Evolutionary conservation across 2,329 filamentous ascomycete genomes (phyloP), one percentile per base, ranked within the genome.

Genomic region (Penicillium fuscoglaucum): DNA sequence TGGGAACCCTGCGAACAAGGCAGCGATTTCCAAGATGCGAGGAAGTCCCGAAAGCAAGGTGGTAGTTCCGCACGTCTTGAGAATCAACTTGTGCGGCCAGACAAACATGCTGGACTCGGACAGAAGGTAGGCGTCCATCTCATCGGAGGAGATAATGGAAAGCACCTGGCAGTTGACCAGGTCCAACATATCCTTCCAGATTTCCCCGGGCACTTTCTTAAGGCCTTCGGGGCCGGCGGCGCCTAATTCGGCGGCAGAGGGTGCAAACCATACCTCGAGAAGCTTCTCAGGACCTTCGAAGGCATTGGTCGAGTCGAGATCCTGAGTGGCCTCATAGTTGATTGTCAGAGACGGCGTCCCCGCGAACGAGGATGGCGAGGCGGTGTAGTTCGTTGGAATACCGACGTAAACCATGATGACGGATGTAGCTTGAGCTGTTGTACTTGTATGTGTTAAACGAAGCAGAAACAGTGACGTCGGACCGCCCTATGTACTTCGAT

Each of bases 61-160:
- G 15, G 95, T 99, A 26, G 95, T 99, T 60, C 95, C 95, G 71
- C 95, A 99, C 8, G 95, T 99, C 85, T 99, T 99, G 66, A 99
- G 82, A 61, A 99, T 96, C 64, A 99, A 85, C 83, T 99, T 99
- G 85, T 99, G 95, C n/a, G 93, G 92, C 77, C 96, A 99, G 68
- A 99, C 91, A 74, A 99, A 99, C 93, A 99, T 96, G 89, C 95
- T 98, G 41, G 95, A 98, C 80, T 99, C 95, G 63, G 95, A 99
- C 56, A 99, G 84, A 7, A 99, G 86, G 74, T 99, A 99, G 65
- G 95, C 93, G 73, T 99, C 95, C 68, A 98, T 90, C 72, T 93
- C 88, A 63, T 96, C 92, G 26, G 93, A 96, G 73, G 93, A 88
- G 63, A 99, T 86, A 62, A 96, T 89, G 4, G 95, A 99, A 56